Evolutionary conservation across 179 eudicot genomes (phyloP).

Genomic region (Vitellaria paradoxa): DNA sequence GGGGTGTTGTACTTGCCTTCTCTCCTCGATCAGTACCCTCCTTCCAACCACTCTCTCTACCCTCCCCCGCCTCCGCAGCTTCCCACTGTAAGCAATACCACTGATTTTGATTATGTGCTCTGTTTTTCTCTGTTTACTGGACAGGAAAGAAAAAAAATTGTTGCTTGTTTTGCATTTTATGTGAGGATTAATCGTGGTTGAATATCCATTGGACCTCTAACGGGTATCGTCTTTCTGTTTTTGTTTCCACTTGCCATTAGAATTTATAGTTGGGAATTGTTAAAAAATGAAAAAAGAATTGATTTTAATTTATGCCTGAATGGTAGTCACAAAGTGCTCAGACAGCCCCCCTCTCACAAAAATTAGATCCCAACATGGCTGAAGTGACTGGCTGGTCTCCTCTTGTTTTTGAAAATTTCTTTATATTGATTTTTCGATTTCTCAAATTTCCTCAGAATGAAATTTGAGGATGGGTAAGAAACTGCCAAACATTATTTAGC

Average conservation of each 20-base stretch:
- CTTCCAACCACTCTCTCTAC: conserved; percentile 58
- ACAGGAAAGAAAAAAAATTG: not conserved
- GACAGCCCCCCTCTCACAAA: not conserved
- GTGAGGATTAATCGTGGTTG: not conserved
- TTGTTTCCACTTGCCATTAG: not conserved
- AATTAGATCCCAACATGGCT: not conserved
- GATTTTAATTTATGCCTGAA: not conserved
- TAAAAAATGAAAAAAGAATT: not conserved
- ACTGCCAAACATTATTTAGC: not conserved
- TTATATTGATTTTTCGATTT: not conserved
- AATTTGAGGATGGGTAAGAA: not conserved
- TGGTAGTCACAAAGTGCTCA: not conserved
- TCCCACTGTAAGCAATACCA: conserved; percentile 50
- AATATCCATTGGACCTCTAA: not conserved
- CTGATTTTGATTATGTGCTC: not conserved
- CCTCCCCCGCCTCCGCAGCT: conserved; percentile 97
- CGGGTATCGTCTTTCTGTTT: too few species aligned
- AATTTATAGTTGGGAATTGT: not conserved
- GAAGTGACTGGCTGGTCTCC: not conserved
- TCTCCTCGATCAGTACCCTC: conserved; percentile 80
- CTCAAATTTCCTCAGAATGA: not conserved
- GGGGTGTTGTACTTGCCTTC: conserved; percentile 63
- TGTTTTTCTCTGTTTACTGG: not conserved
- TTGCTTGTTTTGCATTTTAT: not conserved
- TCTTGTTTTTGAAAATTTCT: conserved; percentile 3